phyloP scores from a whole-genome alignment of 306 rosid genomes.

The Neltuma alba region DNA sequence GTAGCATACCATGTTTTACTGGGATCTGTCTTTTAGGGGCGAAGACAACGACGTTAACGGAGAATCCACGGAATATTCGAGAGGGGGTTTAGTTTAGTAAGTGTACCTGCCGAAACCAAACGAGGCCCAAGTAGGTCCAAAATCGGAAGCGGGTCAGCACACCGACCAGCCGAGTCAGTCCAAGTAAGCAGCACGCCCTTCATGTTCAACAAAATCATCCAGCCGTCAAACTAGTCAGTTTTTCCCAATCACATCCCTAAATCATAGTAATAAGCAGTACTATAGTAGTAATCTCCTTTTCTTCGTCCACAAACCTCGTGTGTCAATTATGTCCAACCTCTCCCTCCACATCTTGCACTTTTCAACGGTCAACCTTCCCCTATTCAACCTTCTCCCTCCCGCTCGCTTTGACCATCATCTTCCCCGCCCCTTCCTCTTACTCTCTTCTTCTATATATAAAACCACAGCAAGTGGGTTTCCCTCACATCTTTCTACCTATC shows the following conservation, averaged over 20 bases:
- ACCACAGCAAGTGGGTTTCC: not conserved
- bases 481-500: not conserved
- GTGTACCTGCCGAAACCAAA: not conserved
- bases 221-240: not conserved
- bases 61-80: not conserved
- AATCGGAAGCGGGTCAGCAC: not conserved
- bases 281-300: not conserved
- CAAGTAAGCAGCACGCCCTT: not conserved
- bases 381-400: not conserved
- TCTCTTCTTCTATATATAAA: slow-evolving; percentile 27
- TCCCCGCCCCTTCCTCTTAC: not conserved
- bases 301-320: not conserved
- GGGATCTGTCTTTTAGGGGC: too few relatives aligned
- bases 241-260: not conserved
- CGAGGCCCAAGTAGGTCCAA: not conserved
- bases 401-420: slow-evolving; percentile 49
- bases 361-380: slow-evolving; percentile 47
- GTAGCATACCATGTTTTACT: too few relatives aligned
- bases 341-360: slow-evolving; percentile 1
- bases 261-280: not conserved
- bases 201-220: not conserved
- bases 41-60: not conserved
- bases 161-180: slow-evolving; percentile 11
- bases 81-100: not conserved
- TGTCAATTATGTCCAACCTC: not conserved